A percentile compares a stretch with the other conserved stretches of the same genome.
Evolutionary conservation across 179 eudicot genomes (phyloP).

Genomic region (Beta corolliflora): DNA sequence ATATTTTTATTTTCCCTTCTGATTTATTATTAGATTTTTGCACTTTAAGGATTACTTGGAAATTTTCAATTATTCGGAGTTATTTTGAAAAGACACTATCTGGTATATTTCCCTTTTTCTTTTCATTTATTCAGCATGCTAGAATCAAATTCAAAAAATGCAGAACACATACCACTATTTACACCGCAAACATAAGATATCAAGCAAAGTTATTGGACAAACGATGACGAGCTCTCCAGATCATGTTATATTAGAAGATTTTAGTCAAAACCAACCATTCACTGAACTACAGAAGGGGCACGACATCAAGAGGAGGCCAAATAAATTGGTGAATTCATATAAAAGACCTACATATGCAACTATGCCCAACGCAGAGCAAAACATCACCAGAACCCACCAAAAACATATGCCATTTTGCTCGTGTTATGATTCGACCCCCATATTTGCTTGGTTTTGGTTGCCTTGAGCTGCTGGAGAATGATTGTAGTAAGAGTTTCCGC

Average conservation of each 20-base stretch:
- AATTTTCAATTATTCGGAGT: too few species aligned
- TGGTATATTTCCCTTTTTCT: too few species aligned
- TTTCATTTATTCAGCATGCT: background rate
- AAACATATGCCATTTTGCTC: background rate
- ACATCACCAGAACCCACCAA: slow-evolving; percentile 27
- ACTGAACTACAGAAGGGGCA: slow-evolving; percentile 20
- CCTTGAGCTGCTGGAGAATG: slow-evolving; percentile 39
- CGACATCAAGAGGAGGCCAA: slow-evolving; percentile 1
- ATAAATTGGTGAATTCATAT: slow-evolving; percentile 27
- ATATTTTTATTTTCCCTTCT: too few species aligned
- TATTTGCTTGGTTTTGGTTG: slow-evolving; percentile 33
- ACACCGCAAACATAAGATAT: background rate
- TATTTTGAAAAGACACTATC: too few species aligned
- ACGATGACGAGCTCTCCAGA: slow-evolving; percentile 19
- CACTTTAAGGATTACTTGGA: too few species aligned
- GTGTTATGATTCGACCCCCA: slow-evolving; percentile 32
- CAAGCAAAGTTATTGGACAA: slow-evolving; percentile 15
- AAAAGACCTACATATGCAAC: slow-evolving; percentile 22
- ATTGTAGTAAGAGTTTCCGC: slow-evolving; percentile 44
- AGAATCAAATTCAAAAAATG: background rate
- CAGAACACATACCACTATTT: background rate
- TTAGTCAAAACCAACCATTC: slow-evolving; percentile 25
- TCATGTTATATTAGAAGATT: slow-evolving; percentile 30
- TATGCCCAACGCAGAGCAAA: slow-evolving; percentile 2
- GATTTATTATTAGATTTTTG: too few species aligned